Base-by-base conservation (phyloP, 2,329 filamentous ascomycete genomes). In the Neurospora sp. region DNA sequence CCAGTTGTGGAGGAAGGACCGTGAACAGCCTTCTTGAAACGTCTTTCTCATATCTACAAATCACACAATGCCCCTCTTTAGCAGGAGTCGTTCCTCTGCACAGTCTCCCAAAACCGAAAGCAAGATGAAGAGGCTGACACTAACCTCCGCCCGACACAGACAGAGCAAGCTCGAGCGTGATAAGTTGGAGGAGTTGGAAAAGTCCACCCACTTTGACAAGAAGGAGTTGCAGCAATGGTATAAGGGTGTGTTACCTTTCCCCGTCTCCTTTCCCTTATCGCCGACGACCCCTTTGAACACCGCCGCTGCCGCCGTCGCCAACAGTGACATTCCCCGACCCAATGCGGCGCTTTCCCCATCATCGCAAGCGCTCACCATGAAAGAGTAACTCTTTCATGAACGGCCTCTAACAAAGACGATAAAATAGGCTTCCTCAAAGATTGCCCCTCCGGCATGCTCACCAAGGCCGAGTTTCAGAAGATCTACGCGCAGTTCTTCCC, bases 211-310 rank as follows among this genome's bases (percentile, higher is more conserved):
- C 82, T 99, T 99, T 79, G 96, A 99, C 83, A 97, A 97, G 90
- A 98, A 98, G 86, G 96, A 99, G 83, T 83, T 99, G 79, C 96
- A 99, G 81, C 95, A 98, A 89, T 99, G 96, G 96, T 98, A 99
- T 83, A 98, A 98, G 87, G 96, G 96, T 97, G 82, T 74, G 88
- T 72, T 33, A 28, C 78, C 36, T 23, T 12, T 46, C 38, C 57
- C 11, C 57, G 66, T 69, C 37, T 66, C 33, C 65, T 69, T 74
- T 66, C 65, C 40, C 66, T 62, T 17, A n/a, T 36, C 28, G 6
- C 52, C 52, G 12, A 62, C 23, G 52, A 36, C 67, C 67, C 68
- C 33, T 62, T n/a, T 33, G 23, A 62, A 62, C 52, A 28, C 12
- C 52, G 28, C 12, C 52, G 6, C 33, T 33, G 33, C 28, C 28